Conservation (phyloP, 2,329 filamentous ascomycete species). For the Claviceps citrina region DNA sequence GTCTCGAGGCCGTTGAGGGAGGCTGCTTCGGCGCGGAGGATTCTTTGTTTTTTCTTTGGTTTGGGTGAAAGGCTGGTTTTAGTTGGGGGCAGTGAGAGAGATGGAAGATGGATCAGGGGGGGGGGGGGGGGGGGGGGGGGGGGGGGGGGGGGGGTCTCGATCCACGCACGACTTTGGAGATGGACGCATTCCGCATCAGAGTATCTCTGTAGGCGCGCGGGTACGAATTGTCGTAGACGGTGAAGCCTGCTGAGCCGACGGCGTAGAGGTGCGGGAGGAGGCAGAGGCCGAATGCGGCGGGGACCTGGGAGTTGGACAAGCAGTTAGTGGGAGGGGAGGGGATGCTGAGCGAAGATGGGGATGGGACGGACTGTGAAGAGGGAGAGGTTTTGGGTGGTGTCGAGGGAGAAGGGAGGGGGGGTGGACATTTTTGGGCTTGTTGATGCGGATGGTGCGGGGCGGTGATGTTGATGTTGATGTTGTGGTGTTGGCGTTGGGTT, state of each 20-base stretch:
- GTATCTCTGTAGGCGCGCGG: constrained; percentile 21
- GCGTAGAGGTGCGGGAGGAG: constrained; percentile 5
- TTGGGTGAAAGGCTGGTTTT: no score
- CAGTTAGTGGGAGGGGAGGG: no score
- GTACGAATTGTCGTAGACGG: constrained; percentile 22
- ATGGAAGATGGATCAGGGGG: no score
- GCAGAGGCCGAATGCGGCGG: constrained; percentile 14
- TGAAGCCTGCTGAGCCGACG: constrained; percentile 8
- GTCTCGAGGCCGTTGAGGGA: constrained; percentile 29
- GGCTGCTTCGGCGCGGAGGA: constrained; percentile 37
- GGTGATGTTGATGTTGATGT: no score
- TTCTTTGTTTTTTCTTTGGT: constrained; percentile 30
- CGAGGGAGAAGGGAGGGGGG: background rate
- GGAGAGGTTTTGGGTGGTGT: constrained; percentile 5
- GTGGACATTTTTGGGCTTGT: background rate
- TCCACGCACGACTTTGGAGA: constrained; percentile 16
- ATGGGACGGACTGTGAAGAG: constrained; percentile 6
- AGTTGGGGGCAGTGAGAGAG: no score
- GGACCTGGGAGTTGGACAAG: constrained; percentile 16
- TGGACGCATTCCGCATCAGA: constrained; percentile 17
- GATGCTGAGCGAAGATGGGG: background rate
- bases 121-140: background rate
- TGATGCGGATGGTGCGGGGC: no score
- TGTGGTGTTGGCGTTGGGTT: no score
- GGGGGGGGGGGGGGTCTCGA: background rate